phyloP scores from a whole-genome alignment of 805 yeast genomes.

The Metschnikowia orientalis region DNA sequence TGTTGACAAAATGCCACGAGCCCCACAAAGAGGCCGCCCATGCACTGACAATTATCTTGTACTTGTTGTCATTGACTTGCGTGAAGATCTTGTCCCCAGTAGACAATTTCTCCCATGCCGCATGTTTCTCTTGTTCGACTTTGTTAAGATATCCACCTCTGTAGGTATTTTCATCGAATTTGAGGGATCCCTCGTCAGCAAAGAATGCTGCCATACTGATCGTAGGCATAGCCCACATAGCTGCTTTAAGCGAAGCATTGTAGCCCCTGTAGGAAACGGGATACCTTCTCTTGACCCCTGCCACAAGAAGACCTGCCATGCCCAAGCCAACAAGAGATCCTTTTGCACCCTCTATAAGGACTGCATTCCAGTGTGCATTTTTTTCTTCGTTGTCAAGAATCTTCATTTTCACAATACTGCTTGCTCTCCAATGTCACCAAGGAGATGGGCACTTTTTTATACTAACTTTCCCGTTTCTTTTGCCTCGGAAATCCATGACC shows the following conservation, averaged over 20 bases:
- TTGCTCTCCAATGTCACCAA: too few species aligned
- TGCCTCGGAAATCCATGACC: too few species aligned
- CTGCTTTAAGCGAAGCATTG: slow-evolving; percentile 46
- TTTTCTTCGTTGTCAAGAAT: slow-evolving; percentile 61
- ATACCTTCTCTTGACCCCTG: slow-evolving; percentile 27
- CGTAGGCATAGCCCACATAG: slow-evolving; percentile 65
- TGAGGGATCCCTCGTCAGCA: slow-evolving; percentile 68
- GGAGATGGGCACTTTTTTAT: too few species aligned
- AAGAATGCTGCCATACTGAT: slow-evolving; percentile 54
- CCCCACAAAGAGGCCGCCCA: slow-evolving; percentile 83
- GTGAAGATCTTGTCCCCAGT: slow-evolving; percentile 47
- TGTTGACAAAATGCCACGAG: slow-evolving; percentile 69
- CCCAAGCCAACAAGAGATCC: slow-evolving; percentile 56
- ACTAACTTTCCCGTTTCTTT: too few species aligned
- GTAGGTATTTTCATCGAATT: slow-evolving; percentile 60
- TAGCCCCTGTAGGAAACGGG: slow-evolving; percentile 46
- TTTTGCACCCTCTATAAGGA: slow-evolving; percentile 55
- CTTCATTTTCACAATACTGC: too few species aligned
- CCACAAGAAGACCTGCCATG: slow-evolving; percentile 52
- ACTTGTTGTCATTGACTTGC: slow-evolving; percentile 51
- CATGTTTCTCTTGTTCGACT: slow-evolving; percentile 42
- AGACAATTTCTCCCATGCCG: slow-evolving; percentile 50
- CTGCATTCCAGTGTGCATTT: slow-evolving; percentile 57
- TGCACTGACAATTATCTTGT: slow-evolving; percentile 61
- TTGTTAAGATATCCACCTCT: slow-evolving; percentile 42